Percentiles rank a stretch among this genome's conserved stretches.
These are phyloP conservation scores for Fusarium sp. DNA, from an alignment of 2,329 filamentous ascomycete genomes.

Conservation along the genomic window DNA sequence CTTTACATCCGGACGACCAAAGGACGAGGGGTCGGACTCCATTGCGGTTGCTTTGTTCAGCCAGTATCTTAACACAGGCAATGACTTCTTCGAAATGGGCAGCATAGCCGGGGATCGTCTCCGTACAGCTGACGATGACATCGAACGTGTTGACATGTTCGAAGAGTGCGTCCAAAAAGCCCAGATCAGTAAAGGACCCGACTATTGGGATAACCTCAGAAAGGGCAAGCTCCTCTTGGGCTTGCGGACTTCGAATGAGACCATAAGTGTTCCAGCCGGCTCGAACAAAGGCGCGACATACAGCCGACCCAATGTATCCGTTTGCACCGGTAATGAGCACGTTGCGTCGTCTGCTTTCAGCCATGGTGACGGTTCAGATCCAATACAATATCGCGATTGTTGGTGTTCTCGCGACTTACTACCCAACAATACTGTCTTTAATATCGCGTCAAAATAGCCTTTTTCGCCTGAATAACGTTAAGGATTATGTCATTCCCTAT, in stretches of 20 bases:
- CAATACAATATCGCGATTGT: background rate
- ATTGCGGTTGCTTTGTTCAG: conserved; percentile 49
- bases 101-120: conserved; percentile 56
- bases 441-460: background rate
- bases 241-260: conserved; percentile 54
- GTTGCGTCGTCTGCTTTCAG: conserved; percentile 11
- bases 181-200: conserved; percentile 53
- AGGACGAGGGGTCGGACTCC: conserved; percentile 58
- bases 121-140: conserved; percentile 59
- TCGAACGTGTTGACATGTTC: conserved; percentile 52
- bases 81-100: conserved; percentile 56
- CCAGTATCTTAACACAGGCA: conserved; percentile 51
- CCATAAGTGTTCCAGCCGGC: conserved; percentile 61
- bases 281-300: conserved; percentile 59
- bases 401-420: background rate
- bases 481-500: conserved; percentile 7
- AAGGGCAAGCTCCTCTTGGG: conserved; percentile 47
- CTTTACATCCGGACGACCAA: conserved; percentile 63
- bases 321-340: conserved; percentile 63
- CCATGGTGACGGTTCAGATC: conserved; percentile 6
- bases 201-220: conserved; percentile 58
- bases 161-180: conserved; percentile 48
- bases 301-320: conserved; percentile 62
- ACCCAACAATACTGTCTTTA: background rate
- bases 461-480: background rate